Base-by-base conservation (phyloP, 2,329 filamentous ascomycete species). In the Cercospora zeina region DNA sequence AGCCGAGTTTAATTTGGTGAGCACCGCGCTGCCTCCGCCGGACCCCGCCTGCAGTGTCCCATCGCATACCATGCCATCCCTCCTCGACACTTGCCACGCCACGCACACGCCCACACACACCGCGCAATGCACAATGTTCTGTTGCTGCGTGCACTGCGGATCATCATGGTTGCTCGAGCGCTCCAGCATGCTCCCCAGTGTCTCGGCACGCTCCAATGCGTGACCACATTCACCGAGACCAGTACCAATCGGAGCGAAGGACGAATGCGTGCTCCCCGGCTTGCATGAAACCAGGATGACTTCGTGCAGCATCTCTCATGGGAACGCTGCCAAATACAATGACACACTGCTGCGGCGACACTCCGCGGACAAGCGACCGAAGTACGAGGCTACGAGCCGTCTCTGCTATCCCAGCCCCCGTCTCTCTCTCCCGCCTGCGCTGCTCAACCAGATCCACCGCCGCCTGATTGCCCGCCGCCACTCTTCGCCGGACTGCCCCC, bases 401-500 rank as follows among this genome's bases (percentile, higher is more conserved):
- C 24, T n/a, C 19, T 30, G 19, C 45, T 24, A 27, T 16, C 13
- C 16, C 45, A 27, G 8, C 13, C 16, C 45, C 10, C 9, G 24
- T 51, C 24, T 13, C 24, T 30, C 19, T 16, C 21, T 7, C 54
- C 13, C 54, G 33, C 27, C 33, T 45, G 16, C 36, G 16, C 7
- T 30, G 14, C 31, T 58, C 47, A 58, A 14, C 56, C 56, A 36
- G 56, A 47, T 10, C 37, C 45, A 31, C 55, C 55, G 10, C 55
- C 55, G 42, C 72, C 72, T 58, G 64, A 70, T 66, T 72, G 71
- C 27, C 66, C 68, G 27, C 75, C 74, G 19, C 73, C 74, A 55
- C 72, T 69, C 68, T 77, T 77, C n/a, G 72, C 69, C 60, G 76
- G 57, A 55, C 64, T 63, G 7, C 68, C 67, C 13, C 69, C 63